Evolutionary conservation across 202 grass and related monocot genomes (phyloP), one percentile per base, ranked within the genome.

Genomic region (Miscanthus sacchariflorus): DNA sequence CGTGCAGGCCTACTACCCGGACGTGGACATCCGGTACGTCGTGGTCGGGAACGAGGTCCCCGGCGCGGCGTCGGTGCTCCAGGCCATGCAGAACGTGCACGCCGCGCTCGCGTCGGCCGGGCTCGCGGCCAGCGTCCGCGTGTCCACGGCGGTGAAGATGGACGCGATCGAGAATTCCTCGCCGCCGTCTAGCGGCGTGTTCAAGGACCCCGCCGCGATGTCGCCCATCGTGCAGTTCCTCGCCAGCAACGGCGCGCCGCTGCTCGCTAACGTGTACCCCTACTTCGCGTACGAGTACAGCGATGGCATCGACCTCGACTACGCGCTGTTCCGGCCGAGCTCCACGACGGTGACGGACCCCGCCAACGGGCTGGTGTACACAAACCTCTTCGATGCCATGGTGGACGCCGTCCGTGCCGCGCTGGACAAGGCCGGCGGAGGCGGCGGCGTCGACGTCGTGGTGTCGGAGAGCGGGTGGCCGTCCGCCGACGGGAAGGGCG

Each of bases 391-490:
- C 36, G 91, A 98, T 79, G 91, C 91, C 2, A 90, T 90, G 85
- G 66, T 95, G 17, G 93, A 92, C 70, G 77, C 93, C 9, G 43
- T 89, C 27, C 56, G 76, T 56, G 90, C 87, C 36, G 90, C 93
- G 21, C 19, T 95, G 65, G 90, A 93, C 65, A 92, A 84, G 83
- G 81, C 42, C 24, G 84, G 84, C 21, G 50, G 67, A 18, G 71
- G 83, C 52, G 28, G 28, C 52, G 14, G 45, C 18, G 85, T 90
- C 6, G 15, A 23, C 12, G 30, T 97, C 33, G 92, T 94, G 24
- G 88, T 91, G 15, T 91, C 92, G 1, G 90, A 97, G 87, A 94
- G 84, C 54, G 95, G 92, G 19, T 94, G 95, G 92, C 92, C 95
- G n/a, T 97, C 95, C 14, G 89, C 4, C 2, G 84, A 78, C 39